phyloP scores from a whole-genome alignment of 257 asterid species.

The Oldenlandia corymbosa region DNA sequence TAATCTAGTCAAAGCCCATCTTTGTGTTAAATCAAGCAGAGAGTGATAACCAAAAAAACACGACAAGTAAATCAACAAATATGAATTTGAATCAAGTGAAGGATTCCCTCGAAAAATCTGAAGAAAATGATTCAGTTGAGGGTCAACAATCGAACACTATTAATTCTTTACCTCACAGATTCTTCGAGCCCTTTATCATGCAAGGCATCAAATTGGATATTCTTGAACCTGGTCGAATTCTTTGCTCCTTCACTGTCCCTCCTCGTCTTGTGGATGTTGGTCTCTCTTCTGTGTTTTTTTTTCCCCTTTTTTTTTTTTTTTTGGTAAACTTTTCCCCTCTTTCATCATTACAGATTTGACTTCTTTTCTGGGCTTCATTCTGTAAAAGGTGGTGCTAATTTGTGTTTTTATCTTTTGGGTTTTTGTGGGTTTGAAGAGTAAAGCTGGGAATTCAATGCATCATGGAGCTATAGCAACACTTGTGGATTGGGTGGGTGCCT shows the following conservation, averaged over 20 bases:
- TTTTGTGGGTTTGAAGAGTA: conserved; percentile 25
- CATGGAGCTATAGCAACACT: conserved; percentile 73
- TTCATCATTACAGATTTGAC: background rate
- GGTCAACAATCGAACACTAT: conserved; percentile 36
- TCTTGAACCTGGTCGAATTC: conserved; percentile 60
- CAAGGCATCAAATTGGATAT: conserved; percentile 55
- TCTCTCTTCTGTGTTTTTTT: no score
- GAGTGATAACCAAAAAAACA: no score
- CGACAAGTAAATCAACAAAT: background rate
- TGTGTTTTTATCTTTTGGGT: background rate
- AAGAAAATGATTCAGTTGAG: conserved; percentile 2
- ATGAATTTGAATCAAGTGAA: conserved; percentile 57
- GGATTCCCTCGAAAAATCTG: conserved; percentile 31
- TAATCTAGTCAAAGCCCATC: no score
- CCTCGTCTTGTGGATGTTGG: conserved; percentile 81
- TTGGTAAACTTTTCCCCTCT: no score
- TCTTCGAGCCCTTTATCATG: conserved; percentile 61
- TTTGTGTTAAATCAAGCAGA: no score
- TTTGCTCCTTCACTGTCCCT: conserved; percentile 66
- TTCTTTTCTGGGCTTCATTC: background rate
- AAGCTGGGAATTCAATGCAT: conserved; percentile 58
- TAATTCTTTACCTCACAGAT: conserved; percentile 50
- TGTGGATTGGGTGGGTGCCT: conserved; percentile 71
- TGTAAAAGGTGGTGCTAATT: no score
- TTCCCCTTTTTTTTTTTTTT: no score